Percentiles rank a stretch among this genome's conserved stretches.
Evolutionary conservation across 2,329 filamentous ascomycete genomes (phyloP).

Genomic region (Sporothrix brasiliensis): DNA sequence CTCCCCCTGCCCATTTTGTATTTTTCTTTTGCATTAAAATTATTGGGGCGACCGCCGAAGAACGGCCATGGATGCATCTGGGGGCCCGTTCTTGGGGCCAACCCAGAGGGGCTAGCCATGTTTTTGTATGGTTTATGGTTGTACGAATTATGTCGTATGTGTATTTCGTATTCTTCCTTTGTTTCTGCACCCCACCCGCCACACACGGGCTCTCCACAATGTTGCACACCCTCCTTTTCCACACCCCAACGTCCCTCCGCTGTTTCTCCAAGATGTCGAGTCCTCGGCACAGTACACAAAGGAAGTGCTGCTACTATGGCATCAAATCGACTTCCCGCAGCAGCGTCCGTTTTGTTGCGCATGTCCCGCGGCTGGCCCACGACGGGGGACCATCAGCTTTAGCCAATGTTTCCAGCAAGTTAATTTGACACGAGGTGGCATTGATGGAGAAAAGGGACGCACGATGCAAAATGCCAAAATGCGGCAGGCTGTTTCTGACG

Average conservation of each 20-base stretch:
- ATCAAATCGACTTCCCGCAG: no score
- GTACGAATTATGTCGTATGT: no score
- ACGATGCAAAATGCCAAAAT: background rate
- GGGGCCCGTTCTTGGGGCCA: no score
- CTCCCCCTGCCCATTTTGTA: background rate
- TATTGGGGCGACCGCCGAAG: constrained; percentile 21
- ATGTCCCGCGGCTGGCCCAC: background rate
- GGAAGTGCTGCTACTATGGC: no score
- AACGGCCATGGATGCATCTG: constrained; percentile 28
- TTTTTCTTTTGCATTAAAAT: constrained; percentile 8
- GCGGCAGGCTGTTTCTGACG: constrained; percentile 4
- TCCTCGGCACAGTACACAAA: no score
- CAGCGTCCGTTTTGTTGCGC: no score
- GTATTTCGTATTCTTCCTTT: no score
- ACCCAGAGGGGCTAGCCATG: no score
- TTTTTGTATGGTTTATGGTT: no score
- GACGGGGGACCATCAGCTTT: background rate
- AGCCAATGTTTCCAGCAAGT: constrained; percentile 11
- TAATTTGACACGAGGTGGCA: constrained; percentile 8
- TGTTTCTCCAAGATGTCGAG: background rate
- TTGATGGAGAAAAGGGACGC: background rate
- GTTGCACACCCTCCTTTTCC: constrained; percentile 1
- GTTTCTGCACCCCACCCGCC: constrained; percentile 21
- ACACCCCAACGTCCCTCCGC: constrained; percentile 2
- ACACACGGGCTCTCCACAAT: background rate